Base-by-base conservation (phyloP, 768 basidiomycete species). In the Mycena rebaudengoi region DNA sequence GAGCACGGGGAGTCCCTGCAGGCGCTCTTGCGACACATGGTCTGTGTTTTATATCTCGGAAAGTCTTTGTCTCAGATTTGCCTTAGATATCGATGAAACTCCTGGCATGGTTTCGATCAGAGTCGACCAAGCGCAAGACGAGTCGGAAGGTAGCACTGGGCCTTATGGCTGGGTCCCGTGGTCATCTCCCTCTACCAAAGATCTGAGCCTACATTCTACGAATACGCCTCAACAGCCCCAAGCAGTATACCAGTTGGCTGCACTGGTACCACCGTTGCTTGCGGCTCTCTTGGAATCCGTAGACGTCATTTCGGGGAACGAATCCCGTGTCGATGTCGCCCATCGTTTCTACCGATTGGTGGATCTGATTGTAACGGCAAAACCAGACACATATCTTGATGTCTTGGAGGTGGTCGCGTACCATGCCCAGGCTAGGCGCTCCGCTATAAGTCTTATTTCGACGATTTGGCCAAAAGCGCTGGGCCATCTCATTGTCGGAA, bases 371-470 rank as follows among this genome's bases (percentile, higher is more conserved):
- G 73, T 87, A 16, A 77, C 75, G 25, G 76, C 80, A 30, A 95
- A 94, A 70, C 80, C 83, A 0, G 92, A 95, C 73, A 80, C 85
- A 4, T 89, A 89, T 71, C 79, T 87, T 41, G 93, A 95, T 74
- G 58, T 92, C 1, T 81, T 96, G 11, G 87, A 91, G 64, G 82
- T 93, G 30, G 78, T 88, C 28, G 92, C 91, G 13, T 89, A 90
- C 71, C 86, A 89, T 53, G 82, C 87, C 4, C 73, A 83, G 53
- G 82, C 89, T 23, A 80, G 91, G 26, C 80, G 82, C 43, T 73
- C 78, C 23, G 92, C 91, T 11, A 74, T 89, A 64, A 74, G 79
- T 35, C 73, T 90, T 7, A 75, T 96, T 23, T 73, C 79, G 11
- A 84, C 83, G 7, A 82, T 89, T 60, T 95, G 90, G 89, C 91